Evolutionary conservation across 169 alveolate genomes (phyloP).

Genomic region (Besnoitia besnoiti): DNA sequence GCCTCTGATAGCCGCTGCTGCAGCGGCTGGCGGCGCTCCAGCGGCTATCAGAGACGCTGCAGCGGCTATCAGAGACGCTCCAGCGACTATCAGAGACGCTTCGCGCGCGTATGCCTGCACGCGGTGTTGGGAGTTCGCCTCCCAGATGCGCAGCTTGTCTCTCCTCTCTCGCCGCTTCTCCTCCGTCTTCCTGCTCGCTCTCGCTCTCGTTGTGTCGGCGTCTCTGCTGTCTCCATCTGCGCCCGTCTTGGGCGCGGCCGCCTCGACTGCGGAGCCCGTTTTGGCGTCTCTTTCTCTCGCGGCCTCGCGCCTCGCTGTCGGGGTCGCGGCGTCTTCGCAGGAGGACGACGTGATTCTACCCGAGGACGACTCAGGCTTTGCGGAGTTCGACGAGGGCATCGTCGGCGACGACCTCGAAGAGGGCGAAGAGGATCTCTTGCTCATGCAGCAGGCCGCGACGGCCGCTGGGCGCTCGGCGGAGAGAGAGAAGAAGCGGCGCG

Average conservation of each 20-base stretch:
- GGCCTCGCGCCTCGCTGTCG: not conserved
- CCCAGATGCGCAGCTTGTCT: not conserved
- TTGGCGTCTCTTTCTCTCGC: not conserved
- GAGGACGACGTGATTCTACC: not conserved
- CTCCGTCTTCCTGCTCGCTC: not conserved
- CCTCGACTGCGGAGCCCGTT: not conserved
- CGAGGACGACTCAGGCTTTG: not conserved
- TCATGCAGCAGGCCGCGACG: constrained; percentile 15
- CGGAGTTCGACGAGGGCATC: not conserved
- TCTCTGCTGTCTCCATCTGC: no score
- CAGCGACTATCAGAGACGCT: no score
- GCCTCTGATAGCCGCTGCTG: no score
- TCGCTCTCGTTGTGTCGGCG: not conserved
- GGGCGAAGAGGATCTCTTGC: constrained; percentile 20
- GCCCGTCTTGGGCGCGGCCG: not conserved
- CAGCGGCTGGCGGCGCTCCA: no score
- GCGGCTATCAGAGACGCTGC: no score
- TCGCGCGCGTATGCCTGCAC: no score
- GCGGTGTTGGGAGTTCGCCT: no score
- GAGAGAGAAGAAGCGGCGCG: no score
- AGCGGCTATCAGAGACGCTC: no score
- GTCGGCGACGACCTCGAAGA: not conserved
- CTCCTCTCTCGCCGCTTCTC: not conserved
- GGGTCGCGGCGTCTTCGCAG: not conserved
- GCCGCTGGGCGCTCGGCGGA: not conserved